Base-by-base conservation (phyloP, 352 stramenopile species). In the Detonula confervacea region DNA sequence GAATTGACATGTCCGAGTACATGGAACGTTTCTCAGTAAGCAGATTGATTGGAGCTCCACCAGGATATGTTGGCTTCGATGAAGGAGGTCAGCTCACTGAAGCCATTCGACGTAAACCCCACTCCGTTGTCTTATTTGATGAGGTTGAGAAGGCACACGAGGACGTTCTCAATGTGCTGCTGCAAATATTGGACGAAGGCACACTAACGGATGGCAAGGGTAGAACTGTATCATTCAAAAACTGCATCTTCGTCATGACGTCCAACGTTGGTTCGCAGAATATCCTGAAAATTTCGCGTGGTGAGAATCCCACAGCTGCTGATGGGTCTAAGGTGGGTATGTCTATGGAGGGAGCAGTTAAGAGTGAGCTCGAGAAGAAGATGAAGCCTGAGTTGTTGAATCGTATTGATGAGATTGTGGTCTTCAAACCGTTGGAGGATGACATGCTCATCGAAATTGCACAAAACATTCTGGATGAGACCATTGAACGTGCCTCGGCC, bases 61-160 rank as follows among this genome's bases (percentile, higher is more conserved):
- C n/a, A n/a, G n/a, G n/a, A n/a, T n/a, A n/a, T n/a, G n/a, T n/a
- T n/a, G n/a, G n/a, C n/a, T 93, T 92, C 56, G 89, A 98, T 57
- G 95, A 98, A 84, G 95, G 96, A n/a, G 96, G 96, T 1, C 90
- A 91, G 2, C 81, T 99, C 20, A 99, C 97, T 0, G 96, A 99
- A 70, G 95, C 94, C 24, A 91, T 98, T 16, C 91, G 96, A 51
- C 88, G 96, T 37, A 86, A 95, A 18, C 96, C 97, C 1, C 98
- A 99, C 83, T 93, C 96, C 84, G 96, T 99, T 9, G 81, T 99
- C 18, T 85, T 99, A 4, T 96, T 99, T 66, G 96, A 99, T 83
- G 96, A 98, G 88, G 98, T 99, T 86, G 97, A 99, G 78, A 99
- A 99, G 79, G 95, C 94, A 0, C 96, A 99, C 84, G 91, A 88